Base-by-base conservation (phyloP, 345 rosid genomes). In the Ceriops zippeliana region DNA sequence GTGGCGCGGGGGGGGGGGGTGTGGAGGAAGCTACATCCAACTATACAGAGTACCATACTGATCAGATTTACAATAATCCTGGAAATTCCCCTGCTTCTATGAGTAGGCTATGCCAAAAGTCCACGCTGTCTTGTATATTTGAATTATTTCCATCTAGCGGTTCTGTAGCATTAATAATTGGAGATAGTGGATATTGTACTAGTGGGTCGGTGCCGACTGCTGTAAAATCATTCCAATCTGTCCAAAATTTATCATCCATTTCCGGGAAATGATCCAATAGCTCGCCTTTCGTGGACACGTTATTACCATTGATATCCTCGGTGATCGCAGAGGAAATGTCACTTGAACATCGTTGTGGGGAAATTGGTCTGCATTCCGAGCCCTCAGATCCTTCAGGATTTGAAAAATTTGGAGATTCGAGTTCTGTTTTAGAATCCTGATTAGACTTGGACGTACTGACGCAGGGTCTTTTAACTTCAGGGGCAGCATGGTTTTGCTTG, bases 91-190 rank as follows among this genome's bases (percentile, higher is more conserved):
- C 87, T 4, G 78, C 74, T 77, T 69, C 68, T 32, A 81, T 78
- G 65, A 89, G 71, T 47, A 85, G 73, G 47, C 78, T 79, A 70
- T 67, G 68, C 95, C 91, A 86, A 76, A 80, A 89, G 57, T 83
- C 87, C 86, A 77, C 73, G 65, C 74, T 76, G 52, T 81, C 85
- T 70, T 46, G 76, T 65, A 80, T 8, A 61, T 68, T 74, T 9
- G 81, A 78, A 63, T 73, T 66, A 35, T 49, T 63, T 51, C 4
- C 66, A 22, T 47, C 2, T 62, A 75, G 62, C 4, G 62, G 42
- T 56, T 66, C 80, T 17, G 56, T 3, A 0, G 38, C 15, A 38
- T 19, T 70, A 11, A 61, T 17, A 2, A 69, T 42, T 20, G 77
- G 72, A 57, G 62, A 52, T n/a, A 61, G 65, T 19, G 72, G 52